Evolutionary conservation across 2,329 filamentous ascomycete species (phyloP), one percentile per base, ranked within the genome.

Genomic region (Amphichorda felina): DNA sequence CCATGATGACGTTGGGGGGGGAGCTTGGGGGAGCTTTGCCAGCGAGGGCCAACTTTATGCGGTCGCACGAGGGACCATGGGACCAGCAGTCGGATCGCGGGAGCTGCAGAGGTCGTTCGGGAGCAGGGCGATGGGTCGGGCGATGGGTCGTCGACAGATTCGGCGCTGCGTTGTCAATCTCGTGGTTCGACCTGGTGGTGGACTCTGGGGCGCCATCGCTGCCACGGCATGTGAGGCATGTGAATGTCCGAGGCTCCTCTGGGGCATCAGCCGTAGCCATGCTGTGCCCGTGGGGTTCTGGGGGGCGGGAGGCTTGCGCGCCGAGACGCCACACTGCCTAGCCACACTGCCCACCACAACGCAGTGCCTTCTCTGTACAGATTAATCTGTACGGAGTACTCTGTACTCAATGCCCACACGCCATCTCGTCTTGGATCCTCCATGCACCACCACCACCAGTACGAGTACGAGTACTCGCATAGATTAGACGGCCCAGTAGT

Each of bases 1-100:
- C 84, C 89, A 95, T 95, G 40, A 34, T 41, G 41, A 24, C 21
- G 21, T 24, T 24, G 21, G 6, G 6, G 21, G 10, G 10, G 21
- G 21, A 6, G 21, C 6, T 24, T 8, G 24, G 8, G 15, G 6
- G 27, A 29, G 27, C 15, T 29, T 29, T 13, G 13, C 27, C 15
- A 14, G 27, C 27, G 15, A 29, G 27, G 27, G 27, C 24, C 8
- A 26, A 26, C 27, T 29, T 13, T 29, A 14, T 6, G 10, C 21
- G 10, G 21, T 10, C 21, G 21, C 10, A 24, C 6, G 21, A 6
- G 21, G 21, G 21, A 24, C 21, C 21, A 24, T 24, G 21, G 21
- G 21, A 21, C 19, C 30, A 22, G 17, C 17, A 21, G 30, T 30
- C 14, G 14, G 14, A 30, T 18, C 14, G 14, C 14, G 11, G 14